These are phyloP conservation scores for Candida sphagnicola DNA, from an alignment of 805 yeast species.

Conservation along the genomic window DNA sequence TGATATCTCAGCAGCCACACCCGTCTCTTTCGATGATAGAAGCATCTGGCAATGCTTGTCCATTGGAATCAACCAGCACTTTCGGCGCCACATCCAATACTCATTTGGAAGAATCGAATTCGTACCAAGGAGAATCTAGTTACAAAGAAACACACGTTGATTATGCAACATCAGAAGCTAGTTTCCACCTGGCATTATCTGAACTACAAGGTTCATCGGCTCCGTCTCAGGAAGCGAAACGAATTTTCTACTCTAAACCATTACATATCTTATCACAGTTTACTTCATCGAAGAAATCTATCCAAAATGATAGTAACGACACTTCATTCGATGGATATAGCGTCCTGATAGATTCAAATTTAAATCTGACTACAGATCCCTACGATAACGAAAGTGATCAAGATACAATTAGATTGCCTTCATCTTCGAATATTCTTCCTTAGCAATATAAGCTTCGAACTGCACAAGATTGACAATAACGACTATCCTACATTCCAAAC, in stretches of 20 bases:
- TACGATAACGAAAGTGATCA: constrained; percentile 1
- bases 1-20: too few relatives aligned
- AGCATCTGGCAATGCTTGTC: too few relatives aligned
- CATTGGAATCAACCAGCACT: too few relatives aligned
- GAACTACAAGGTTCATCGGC: background rate
- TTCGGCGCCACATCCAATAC: too few relatives aligned
- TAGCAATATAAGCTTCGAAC: too few relatives aligned
- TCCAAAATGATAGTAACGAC: background rate
- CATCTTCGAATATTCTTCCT: too few relatives aligned
- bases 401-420: background rate
- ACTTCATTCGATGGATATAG: constrained; percentile 2
- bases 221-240: background rate
- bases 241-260: constrained; percentile 1
- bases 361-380: background rate
- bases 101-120: background rate
- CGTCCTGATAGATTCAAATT: background rate
- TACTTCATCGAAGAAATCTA: background rate
- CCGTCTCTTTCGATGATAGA: too few relatives aligned
- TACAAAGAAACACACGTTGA: background rate
- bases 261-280: background rate
- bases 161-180: background rate
- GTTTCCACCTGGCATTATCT: background rate
- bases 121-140: background rate
- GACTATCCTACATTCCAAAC: too few relatives aligned
- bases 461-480: too few relatives aligned